These are phyloP conservation scores for Arthrobotrys musiformis DNA, from an alignment of 2,329 filamentous ascomycete species.

Conservation along the genomic window DNA sequence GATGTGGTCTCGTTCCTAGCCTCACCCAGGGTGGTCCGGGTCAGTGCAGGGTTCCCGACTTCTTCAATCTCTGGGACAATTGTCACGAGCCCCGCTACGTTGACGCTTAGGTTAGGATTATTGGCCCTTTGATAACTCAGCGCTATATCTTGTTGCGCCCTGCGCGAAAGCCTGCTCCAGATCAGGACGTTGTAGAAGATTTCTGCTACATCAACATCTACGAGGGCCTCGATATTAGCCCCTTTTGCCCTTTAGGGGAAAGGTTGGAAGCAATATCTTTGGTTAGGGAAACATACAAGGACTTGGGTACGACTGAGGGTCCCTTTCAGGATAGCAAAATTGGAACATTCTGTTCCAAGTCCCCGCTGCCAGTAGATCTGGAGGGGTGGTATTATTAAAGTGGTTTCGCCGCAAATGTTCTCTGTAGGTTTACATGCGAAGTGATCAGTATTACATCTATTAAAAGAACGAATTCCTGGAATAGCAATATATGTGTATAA, in stretches of 20 bases:
- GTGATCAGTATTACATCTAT: background rate
- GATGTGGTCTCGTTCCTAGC: no score
- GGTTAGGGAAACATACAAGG: conserved; percentile 11
- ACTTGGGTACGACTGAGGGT: background rate
- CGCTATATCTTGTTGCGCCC: background rate
- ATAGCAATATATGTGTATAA: background rate
- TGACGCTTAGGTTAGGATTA: background rate
- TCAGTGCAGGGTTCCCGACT: background rate
- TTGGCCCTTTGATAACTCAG: background rate
- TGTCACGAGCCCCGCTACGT: background rate
- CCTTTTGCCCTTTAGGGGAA: background rate
- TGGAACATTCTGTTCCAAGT: conserved; percentile 27
- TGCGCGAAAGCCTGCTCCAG: background rate
- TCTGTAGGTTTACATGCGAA: background rate
- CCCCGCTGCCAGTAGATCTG: background rate
- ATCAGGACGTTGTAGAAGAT: conserved; percentile 1
- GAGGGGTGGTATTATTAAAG: background rate
- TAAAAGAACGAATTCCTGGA: no score
- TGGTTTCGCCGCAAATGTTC: conserved; percentile 40
- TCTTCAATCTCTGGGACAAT: background rate
- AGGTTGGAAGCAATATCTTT: no score
- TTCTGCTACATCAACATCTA: conserved; percentile 23
- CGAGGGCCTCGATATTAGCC: background rate
- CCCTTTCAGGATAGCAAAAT: conserved; percentile 28
- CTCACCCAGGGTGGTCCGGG: no score